These are phyloP conservation scores for Aspergillus vadensis DNA, from an alignment of 2,329 filamentous ascomycete species.

Conservation along the genomic window DNA sequence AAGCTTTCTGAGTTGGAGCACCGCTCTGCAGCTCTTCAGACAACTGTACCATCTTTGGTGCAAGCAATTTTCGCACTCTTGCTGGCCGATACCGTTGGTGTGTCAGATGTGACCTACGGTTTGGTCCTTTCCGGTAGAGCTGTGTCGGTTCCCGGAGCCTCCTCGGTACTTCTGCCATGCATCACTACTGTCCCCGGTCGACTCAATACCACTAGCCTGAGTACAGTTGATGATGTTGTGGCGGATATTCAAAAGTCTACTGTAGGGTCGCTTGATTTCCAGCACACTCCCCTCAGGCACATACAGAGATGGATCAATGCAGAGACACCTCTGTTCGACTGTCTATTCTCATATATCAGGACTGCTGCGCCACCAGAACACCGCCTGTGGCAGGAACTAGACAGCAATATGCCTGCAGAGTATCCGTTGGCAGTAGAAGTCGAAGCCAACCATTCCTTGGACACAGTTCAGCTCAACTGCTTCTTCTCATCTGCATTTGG, in stretches of 20 bases:
- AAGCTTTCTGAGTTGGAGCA: conserved; percentile 31
- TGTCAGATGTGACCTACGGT: conserved; percentile 37
- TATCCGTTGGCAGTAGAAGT: conserved; percentile 41
- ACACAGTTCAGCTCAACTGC: conserved; percentile 29
- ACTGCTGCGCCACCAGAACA: conserved; percentile 15
- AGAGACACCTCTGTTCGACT: conserved; percentile 37
- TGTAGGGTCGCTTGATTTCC: conserved; percentile 35
- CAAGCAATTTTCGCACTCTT: conserved; percentile 39
- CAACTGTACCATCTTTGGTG: conserved; percentile 35
- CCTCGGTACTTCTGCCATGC: conserved; percentile 38
- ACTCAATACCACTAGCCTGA: conserved; percentile 27
- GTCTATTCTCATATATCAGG: conserved; percentile 37
- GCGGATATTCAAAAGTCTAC: conserved; percentile 25
- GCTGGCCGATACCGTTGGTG: conserved; percentile 31
- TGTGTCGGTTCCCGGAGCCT: conserved; percentile 32
- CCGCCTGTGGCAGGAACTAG: conserved; percentile 33
- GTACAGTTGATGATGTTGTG: conserved; percentile 27
- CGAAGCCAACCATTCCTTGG: conserved; percentile 27
- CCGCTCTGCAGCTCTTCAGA: conserved; percentile 28
- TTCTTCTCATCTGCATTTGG: conserved; percentile 32
- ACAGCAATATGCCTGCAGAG: conserved; percentile 39
- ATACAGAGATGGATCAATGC: conserved; percentile 40
- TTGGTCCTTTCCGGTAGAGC: conserved; percentile 37
- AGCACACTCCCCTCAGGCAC: conserved; percentile 39
- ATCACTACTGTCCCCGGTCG: conserved; percentile 42